Base-by-base conservation (phyloP, 768 basidiomycete genomes). In the Dentipellis sp. region DNA sequence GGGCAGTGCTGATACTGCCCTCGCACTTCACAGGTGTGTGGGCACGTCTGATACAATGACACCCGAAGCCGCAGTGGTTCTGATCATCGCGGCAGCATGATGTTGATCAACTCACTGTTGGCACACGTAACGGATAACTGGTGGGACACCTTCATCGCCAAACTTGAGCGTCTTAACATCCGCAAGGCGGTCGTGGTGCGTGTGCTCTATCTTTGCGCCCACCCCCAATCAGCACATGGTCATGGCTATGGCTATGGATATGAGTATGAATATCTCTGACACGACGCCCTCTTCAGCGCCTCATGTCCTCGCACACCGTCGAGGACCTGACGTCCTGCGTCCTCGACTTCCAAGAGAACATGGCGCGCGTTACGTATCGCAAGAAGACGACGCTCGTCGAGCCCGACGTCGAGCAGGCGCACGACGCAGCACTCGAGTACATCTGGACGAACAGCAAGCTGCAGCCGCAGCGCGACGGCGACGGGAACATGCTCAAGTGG, bases 321-420 rank as follows among this genome's bases (percentile, higher is more conserved):
- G 88, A 91, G 59, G 91, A 93, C 64, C 72, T 92, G 54, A 83
- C 86, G 7, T 92, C 90, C 0, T 86, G 84, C 56, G 86, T 94
- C 49, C 76, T 93, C 55, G 88, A 93, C 66, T 94, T 93, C 68
- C 91, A 94, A 72, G 84, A 88, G 23, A 91, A 91, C 68, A 80
- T 92, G 57, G 75, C 89, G 54, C 82, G 88, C 39, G 81, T 91
- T 29, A 82, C 81, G 12, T 87, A 88, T 67, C 81, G 86, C 55
- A 88, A 86, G 73, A 92, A 91, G 71, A 87, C 78, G 14, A 88
- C 88, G 2, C 68, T 80, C 21, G 88, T 94, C 16, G 85, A 91
- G 62, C 80, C 85, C 2, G 81, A 83, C 29, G 67, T 68, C 42
- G 84, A 88, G 55, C 75, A 77, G 4, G 69, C 73, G 4, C 87